These are phyloP conservation scores for Porodaedalea pini DNA, from an alignment of 1,284 basidiomycete species.

Conservation along the genomic window DNA sequence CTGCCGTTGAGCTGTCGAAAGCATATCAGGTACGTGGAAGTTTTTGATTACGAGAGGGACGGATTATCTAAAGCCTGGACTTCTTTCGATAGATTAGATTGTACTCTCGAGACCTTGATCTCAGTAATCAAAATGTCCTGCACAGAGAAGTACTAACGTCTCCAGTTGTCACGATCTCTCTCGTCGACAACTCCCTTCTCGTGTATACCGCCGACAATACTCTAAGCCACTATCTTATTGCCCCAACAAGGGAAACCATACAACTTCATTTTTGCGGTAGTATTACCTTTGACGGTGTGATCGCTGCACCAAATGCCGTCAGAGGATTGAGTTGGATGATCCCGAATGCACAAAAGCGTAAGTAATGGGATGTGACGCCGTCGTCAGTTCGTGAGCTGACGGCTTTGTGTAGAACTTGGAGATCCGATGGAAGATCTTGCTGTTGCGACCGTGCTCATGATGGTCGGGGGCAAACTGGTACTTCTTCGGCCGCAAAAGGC, in stretches of 20 bases:
- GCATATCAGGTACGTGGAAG: slow-evolving; percentile 63
- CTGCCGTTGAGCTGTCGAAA: slow-evolving; percentile 80
- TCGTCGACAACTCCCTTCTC: slow-evolving; percentile 95
- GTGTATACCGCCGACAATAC: slow-evolving; percentile 98
- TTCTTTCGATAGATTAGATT: slow-evolving; percentile 69
- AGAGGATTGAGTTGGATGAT: slow-evolving; percentile 97
- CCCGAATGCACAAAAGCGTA: slow-evolving; percentile 88
- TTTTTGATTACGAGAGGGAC: background rate
- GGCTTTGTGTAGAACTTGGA: slow-evolving; percentile 64
- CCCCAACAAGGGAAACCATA: slow-evolving; percentile 81
- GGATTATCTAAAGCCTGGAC: background rate
- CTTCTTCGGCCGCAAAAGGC: slow-evolving; percentile 81
- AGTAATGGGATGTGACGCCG: slow-evolving; percentile 29
- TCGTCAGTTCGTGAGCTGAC: slow-evolving; percentile 19
- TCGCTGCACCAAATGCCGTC: slow-evolving; percentile 81
- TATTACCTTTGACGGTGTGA: slow-evolving; percentile 92
- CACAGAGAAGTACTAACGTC: slow-evolving; percentile 79
- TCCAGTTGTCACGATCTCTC: slow-evolving; percentile 79
- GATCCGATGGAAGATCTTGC: slow-evolving; percentile 93
- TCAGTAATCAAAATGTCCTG: slow-evolving; percentile 83
- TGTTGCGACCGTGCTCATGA: slow-evolving; percentile 93
- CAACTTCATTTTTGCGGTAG: slow-evolving; percentile 89
- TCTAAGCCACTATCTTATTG: slow-evolving; percentile 88
- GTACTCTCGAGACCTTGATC: slow-evolving; percentile 92
- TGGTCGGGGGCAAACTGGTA: slow-evolving; percentile 91